Evolutionary conservation across 345 rosid species (phyloP).

Genomic region (Eucalyptus curtisii): DNA sequence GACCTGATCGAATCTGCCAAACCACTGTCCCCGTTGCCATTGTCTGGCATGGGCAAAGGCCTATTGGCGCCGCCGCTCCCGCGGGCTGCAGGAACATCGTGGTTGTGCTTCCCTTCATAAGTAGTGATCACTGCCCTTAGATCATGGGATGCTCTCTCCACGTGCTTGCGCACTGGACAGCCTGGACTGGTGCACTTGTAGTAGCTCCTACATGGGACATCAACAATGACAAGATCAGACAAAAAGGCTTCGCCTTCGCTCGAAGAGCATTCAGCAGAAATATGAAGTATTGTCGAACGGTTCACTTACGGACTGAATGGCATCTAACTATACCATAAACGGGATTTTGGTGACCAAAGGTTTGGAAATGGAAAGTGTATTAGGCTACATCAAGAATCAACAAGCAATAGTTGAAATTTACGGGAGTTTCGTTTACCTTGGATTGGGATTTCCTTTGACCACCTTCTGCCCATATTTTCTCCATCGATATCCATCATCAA

Average conservation of each 20-base stretch:
- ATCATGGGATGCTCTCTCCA: conserved; percentile 85
- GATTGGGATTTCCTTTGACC: conserved; percentile 93
- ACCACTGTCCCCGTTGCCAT: not conserved
- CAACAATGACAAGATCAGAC: not conserved
- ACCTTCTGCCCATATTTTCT: conserved; percentile 98
- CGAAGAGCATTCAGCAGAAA: not conserved
- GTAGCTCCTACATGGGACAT: conserved; percentile 51
- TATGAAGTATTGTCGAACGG: not conserved
- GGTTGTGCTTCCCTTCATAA: conserved; percentile 94
- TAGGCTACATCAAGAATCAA: not conserved
- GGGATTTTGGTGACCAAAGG: not conserved
- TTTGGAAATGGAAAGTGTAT: not conserved
- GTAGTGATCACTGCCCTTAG: conserved; percentile 81
- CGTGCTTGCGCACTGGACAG: conserved; percentile 86
- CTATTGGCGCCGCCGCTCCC: conserved; percentile 41
- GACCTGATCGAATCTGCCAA: not conserved
- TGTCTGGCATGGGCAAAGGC: conserved; percentile 10
- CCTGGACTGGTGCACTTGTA: conserved; percentile 78
- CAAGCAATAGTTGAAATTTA: not conserved
- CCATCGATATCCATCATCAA: conserved; percentile 95
- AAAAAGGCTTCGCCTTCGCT: not conserved
- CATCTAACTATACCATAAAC: not conserved
- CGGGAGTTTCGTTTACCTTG: conserved; percentile 27
- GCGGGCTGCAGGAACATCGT: conserved; percentile 75
- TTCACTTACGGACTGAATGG: not conserved